A percentile compares a stretch with the other conserved stretches of the same genome.
Evolutionary conservation across 2,329 filamentous ascomycete species (phyloP).

Genomic region (Phaeosphaeria sp.): DNA sequence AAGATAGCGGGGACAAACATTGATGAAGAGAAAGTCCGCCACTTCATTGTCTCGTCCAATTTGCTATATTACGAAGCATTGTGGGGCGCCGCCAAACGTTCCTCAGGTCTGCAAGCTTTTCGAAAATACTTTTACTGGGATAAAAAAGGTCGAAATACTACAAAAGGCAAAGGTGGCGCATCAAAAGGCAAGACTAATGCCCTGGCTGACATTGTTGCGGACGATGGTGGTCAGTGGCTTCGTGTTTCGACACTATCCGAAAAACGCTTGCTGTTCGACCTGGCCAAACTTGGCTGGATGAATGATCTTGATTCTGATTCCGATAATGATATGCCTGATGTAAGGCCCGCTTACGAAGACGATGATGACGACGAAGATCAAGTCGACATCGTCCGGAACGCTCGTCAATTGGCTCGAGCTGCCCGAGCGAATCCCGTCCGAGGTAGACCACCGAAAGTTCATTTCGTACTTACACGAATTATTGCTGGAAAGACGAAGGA

Average conservation of each 20-base stretch:
- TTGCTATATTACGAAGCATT: constrained; percentile 68
- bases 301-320: constrained; percentile 55
- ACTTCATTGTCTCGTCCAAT: constrained; percentile 70
- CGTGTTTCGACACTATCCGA: constrained; percentile 72
- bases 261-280: constrained; percentile 68
- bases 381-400: constrained; percentile 66
- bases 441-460: constrained; percentile 65
- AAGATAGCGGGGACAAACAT: constrained; percentile 33
- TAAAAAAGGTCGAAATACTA: constrained; percentile 26
- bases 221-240: constrained; percentile 69
- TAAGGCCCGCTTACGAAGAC: constrained; percentile 27
- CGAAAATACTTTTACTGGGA: constrained; percentile 47
- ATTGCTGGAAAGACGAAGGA: constrained; percentile 57
- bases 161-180: constrained; percentile 43
- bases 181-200: constrained; percentile 58
- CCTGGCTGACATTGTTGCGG: constrained; percentile 69
- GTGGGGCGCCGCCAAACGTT: constrained; percentile 67
- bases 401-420: constrained; percentile 64
- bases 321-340: constrained; percentile 50
- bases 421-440: constrained; percentile 63
- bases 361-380: constrained; percentile 59
- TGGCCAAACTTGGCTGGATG: constrained; percentile 70
- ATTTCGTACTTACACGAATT: constrained; percentile 68
- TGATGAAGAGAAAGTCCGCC: constrained; percentile 47
- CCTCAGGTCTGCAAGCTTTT: constrained; percentile 63